Conservation (phyloP, 805 yeast genomes). For the Gaillardinia entomophila region DNA sequence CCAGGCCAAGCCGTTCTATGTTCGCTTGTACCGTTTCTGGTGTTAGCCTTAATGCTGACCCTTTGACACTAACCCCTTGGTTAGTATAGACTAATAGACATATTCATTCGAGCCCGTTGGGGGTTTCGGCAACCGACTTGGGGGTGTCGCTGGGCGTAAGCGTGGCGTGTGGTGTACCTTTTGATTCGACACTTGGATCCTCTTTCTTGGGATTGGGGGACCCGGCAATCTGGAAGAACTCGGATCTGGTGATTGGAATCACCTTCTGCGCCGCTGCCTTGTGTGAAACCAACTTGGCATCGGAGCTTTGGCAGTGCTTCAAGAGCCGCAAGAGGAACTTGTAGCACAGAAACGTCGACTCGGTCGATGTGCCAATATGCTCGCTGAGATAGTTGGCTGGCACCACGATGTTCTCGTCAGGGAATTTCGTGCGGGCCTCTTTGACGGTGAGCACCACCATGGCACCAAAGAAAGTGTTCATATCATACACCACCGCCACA, state of each 20-base stretch:
- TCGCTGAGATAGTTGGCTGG: slow-evolving; percentile 14
- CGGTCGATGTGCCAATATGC: slow-evolving; percentile 9
- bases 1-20: slow-evolving; percentile 10
- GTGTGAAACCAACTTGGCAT: slow-evolving; percentile 18
- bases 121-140: too few species aligned
- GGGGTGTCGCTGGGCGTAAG: too few species aligned
- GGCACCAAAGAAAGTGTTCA: slow-evolving; percentile 25
- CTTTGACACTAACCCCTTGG: too few species aligned
- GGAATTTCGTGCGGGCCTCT: slow-evolving; percentile 16
- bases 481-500: slow-evolving; percentile 28
- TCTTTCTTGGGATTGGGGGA: slow-evolving; percentile 1
- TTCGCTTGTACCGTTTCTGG: slow-evolving; percentile 11
- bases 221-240: slow-evolving; percentile 11
- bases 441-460: slow-evolving; percentile 11
- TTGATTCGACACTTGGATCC: too few species aligned
- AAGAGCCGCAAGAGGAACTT: slow-evolving; percentile 18
- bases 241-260: slow-evolving; percentile 6
- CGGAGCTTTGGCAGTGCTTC: slow-evolving; percentile 13
- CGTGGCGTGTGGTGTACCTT: too few species aligned
- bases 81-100: too few species aligned
- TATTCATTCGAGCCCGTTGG: too few species aligned
- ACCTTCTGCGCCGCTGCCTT: slow-evolving; percentile 15
- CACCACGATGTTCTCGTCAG: slow-evolving; percentile 5
- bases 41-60: too few species aligned
- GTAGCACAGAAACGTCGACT: slow-evolving; percentile 19